Percentiles rank a stretch among this genome's conserved stretches.
Evolutionary conservation across 1,284 basidiomycete species (phyloP).

Genomic region (Tremellales sp.): DNA sequence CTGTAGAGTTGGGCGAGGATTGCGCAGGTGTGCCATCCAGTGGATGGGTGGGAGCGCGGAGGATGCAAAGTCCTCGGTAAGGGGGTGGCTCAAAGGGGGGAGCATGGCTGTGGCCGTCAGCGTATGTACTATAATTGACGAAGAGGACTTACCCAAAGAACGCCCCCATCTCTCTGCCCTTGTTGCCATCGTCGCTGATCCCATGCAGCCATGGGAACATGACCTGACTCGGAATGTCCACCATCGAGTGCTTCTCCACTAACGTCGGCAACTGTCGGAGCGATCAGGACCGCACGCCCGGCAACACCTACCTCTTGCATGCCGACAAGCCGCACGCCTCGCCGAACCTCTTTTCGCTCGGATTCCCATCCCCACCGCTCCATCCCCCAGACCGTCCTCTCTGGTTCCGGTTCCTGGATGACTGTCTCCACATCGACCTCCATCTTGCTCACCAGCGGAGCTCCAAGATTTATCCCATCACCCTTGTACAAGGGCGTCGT

Average conservation of each 20-base stretch:
- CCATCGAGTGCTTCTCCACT: constrained; percentile 39
- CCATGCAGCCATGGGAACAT: constrained; percentile 50
- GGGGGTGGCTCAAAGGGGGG: constrained; percentile 46
- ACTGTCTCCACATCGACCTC: constrained; percentile 12
- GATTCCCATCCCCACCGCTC: constrained; percentile 44
- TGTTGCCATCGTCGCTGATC: constrained; percentile 45
- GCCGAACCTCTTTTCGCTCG: constrained; percentile 39
- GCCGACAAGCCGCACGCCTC: constrained; percentile 41
- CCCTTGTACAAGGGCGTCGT: constrained; percentile 20
- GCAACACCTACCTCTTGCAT: constrained; percentile 35
- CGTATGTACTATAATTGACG: constrained; percentile 1
- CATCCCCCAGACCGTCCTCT: constrained; percentile 42
- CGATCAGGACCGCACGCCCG: not conserved
- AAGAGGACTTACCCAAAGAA: constrained; percentile 43
- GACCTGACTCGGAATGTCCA: constrained; percentile 45
- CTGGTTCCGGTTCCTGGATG: constrained; percentile 8
- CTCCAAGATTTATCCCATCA: constrained; percentile 21
- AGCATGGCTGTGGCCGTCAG: constrained; percentile 15
- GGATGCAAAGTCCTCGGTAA: constrained; percentile 43
- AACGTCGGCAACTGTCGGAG: constrained; percentile 31
- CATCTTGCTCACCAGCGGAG: constrained; percentile 4
- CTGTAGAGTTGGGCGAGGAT: not conserved
- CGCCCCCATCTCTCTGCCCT: constrained; percentile 42
- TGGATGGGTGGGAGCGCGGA: constrained; percentile 39
- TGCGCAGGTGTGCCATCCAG: constrained; percentile 15